A percentile compares a stretch with the other conserved stretches of the same genome.
Conservation (phyloP, 106 monocot genomes). For the Cymbidium sinense region DNA sequence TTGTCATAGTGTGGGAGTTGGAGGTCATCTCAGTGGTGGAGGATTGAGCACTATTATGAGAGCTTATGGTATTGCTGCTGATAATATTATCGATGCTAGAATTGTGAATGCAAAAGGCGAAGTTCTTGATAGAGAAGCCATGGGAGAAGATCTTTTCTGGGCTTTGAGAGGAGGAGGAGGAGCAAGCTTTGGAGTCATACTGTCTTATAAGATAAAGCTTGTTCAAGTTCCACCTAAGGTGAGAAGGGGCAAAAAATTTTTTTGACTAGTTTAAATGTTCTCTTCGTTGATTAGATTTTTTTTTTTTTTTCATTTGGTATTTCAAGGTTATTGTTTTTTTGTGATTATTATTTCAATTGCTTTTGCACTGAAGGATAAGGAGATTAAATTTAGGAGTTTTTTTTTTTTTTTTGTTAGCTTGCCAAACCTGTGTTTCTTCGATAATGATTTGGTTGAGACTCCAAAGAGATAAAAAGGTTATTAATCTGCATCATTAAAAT, state of each 20-base stretch:
- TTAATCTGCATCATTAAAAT: no score
- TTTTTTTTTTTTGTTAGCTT: not conserved
- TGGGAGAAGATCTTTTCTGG: constrained; percentile 30
- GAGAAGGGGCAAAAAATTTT: not conserved
- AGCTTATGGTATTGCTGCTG: constrained; percentile 22
- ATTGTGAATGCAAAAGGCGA: constrained; percentile 20
- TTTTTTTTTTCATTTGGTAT: not conserved
- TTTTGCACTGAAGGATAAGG: not conserved
- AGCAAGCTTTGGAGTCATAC: constrained; percentile 42
- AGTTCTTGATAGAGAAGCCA: constrained; percentile 18
- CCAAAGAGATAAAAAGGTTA: no score
- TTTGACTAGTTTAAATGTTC: no score
- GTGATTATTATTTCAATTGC: not conserved
- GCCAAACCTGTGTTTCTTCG: not conserved
- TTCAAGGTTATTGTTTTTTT: not conserved
- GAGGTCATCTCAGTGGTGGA: constrained; percentile 33
- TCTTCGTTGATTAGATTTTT: not conserved
- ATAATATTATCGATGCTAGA: constrained; percentile 24
- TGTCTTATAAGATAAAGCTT: constrained; percentile 36
- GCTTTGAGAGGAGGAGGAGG: constrained; percentile 39
- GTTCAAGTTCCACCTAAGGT: constrained; percentile 33
- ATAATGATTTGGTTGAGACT: not conserved
- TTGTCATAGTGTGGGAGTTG: constrained; percentile 28
- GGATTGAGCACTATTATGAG: constrained; percentile 25
- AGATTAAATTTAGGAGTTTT: not conserved